A percentile compares a stretch with the other conserved stretches of the same genome.
phyloP scores from a whole-genome alignment of 2,329 filamentous ascomycete species.

The Leptodontidium sp. region DNA sequence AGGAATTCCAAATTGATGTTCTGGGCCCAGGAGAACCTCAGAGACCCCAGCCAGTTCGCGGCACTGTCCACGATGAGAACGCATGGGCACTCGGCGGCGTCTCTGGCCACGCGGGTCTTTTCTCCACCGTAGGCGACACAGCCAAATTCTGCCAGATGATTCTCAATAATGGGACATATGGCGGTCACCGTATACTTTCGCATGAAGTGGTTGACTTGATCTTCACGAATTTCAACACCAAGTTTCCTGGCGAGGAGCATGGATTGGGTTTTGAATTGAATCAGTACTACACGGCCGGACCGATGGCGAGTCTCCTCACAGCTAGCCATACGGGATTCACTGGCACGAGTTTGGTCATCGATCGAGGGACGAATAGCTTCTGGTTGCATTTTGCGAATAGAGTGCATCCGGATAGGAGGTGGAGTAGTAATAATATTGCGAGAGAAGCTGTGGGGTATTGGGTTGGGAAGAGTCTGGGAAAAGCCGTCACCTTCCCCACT shows the following conservation, averaged over 20 bases:
- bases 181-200: constrained; percentile 43
- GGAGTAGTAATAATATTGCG: constrained; percentile 28
- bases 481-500: neutral
- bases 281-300: constrained; percentile 18
- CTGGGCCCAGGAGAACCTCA: constrained; percentile 41
- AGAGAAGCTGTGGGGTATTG: constrained; percentile 5
- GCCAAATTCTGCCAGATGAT: constrained; percentile 15
- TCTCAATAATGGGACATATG: constrained; percentile 45
- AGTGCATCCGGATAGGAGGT: constrained; percentile 41
- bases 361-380: constrained; percentile 40
- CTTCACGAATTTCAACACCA: constrained; percentile 47
- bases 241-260: constrained; percentile 37
- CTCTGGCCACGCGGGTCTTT: constrained; percentile 49
- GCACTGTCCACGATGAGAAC: constrained; percentile 51
- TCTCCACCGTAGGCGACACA: constrained; percentile 26
- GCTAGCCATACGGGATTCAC: constrained; percentile 45
- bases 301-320: constrained; percentile 41
- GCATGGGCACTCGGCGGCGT: constrained; percentile 48
- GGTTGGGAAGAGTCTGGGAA: constrained; percentile 11
- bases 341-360: constrained; percentile 43
- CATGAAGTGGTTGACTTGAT: constrained; percentile 45
- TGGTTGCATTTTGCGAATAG: constrained; percentile 42
- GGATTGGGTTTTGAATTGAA: constrained; percentile 12
- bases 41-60: constrained; percentile 50
- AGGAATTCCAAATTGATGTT: constrained; percentile 10